These are phyloP conservation scores for Taphrina pruni DNA, from an alignment of 1,139 yeast genomes.

Conservation along the genomic window DNA sequence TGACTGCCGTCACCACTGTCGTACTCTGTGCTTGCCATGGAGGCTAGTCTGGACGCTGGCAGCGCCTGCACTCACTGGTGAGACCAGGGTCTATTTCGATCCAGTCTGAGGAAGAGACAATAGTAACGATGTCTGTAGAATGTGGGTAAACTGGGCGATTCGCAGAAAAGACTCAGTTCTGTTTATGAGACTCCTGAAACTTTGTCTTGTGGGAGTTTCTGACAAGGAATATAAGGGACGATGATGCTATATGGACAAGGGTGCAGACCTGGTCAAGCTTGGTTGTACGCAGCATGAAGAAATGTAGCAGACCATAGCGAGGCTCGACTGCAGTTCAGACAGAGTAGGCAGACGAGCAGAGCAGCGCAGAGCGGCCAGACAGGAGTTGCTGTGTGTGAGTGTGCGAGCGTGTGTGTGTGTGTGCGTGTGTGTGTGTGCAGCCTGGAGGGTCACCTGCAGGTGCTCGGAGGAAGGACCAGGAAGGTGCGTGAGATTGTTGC, in stretches of 20 bases:
- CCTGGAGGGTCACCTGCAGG: neutral
- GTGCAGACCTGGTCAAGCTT: slow-evolving; percentile 2
- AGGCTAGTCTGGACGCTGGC: neutral
- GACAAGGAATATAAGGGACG: neutral
- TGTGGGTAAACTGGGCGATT: neutral
- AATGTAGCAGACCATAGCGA: too few relatives aligned
- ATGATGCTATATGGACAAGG: neutral
- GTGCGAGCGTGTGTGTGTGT: too few relatives aligned
- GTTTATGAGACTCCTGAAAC: neutral
- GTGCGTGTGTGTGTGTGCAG: neutral
- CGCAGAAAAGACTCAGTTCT: neutral
- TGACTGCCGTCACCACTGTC: neutral
- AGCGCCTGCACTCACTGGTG: neutral
- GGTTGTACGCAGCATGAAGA: neutral
- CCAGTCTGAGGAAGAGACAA: neutral
- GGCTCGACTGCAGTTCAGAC: neutral
- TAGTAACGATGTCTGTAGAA: neutral
- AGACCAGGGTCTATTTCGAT: neutral
- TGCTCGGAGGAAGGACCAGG: neutral
- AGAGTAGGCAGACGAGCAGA: neutral
- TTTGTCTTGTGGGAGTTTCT: too few relatives aligned
- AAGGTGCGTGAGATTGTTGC: slow-evolving; percentile 2
- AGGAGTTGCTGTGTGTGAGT: too few relatives aligned
- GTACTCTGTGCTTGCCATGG: neutral
- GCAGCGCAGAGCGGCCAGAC: neutral